Evolutionary conservation across 2,329 filamentous ascomycete genomes (phyloP).

Genomic region (Alternaria triticina): DNA sequence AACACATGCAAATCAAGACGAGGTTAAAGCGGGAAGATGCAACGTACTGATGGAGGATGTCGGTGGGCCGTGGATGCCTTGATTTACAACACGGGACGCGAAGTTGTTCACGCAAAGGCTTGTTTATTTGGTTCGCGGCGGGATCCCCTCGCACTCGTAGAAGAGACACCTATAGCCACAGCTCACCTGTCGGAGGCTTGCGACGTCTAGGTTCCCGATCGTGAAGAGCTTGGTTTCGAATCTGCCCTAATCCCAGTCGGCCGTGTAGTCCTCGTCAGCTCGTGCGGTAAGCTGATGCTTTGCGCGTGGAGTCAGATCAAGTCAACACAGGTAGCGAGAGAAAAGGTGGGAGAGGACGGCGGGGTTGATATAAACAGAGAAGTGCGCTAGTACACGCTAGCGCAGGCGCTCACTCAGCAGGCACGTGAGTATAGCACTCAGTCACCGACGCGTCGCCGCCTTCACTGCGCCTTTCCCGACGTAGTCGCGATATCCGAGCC

Average conservation of each 20-base stretch:
- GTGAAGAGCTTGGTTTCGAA: not conserved
- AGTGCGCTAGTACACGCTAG: not conserved
- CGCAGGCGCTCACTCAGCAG: not conserved
- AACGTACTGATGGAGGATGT: not conserved
- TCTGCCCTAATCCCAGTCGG: not conserved
- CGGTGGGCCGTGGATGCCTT: not conserved
- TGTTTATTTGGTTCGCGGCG: not conserved
- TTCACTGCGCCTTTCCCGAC: not conserved
- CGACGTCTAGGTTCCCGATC: not conserved
- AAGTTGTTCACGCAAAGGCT: not conserved
- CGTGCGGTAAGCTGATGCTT: not conserved
- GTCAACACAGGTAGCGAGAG: not conserved
- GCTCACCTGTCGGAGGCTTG: not conserved
- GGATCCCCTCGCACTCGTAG: not conserved
- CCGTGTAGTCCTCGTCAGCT: not conserved
- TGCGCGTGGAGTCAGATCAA: not conserved
- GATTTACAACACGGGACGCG: not conserved
- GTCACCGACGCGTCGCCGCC: not conserved
- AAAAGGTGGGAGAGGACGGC: not conserved
- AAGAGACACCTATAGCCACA: not conserved
- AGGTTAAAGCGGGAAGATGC: rapidly evolving
- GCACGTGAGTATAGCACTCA: not conserved
- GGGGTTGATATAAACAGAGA: not conserved
- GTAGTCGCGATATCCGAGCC: not conserved
- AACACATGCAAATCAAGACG: not conserved